Base-by-base conservation (phyloP, 257 asterid species). In the Solanum sejunctum region DNA sequence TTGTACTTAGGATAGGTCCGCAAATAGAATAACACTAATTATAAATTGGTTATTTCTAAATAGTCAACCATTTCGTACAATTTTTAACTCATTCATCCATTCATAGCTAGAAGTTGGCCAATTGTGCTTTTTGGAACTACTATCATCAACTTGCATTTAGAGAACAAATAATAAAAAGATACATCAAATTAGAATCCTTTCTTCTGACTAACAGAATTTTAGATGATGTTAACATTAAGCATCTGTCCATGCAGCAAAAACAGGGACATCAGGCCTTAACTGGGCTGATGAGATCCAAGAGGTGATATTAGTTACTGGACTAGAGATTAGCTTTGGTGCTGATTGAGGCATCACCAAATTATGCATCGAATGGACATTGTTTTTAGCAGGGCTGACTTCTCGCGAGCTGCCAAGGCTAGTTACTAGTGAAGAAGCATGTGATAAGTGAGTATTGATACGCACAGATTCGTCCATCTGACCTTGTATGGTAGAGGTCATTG, bases 201-300 rank as follows among this genome's bases (percentile, higher is more conserved):
- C 1, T n/a, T 77, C 83, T 21, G 51, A 78, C 20, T 47, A 13
- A 16, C 51, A 32, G 60, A 39, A 39, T 21, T 52, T 26, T 17
- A 20, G 69, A 18, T 21, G 36, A 45, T 80, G 23, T 16, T 12
- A 86, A 77, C 85, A 94, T 61, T 92, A 92, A 23, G 95, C 89
- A 90, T 96, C 98, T 23, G 96, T 84, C 99, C 99, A 94, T n/a
- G 97, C 93, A 21, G 99, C 91, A 80, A 93, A 96, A 41, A 93
- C 91, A 10, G 99, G 98, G 81, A 89, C 92, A 54, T 89, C 94
- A 71, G 97, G 87, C 95, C 96, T 91, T 70, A 94, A 85, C 86
- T 87, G 96, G 41, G 91, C 88, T 21, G 94, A 61, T 23, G 92
- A 91, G 81, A 90, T 85, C 98, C 98, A 95, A 13, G 95, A 85